Conservation (phyloP, 2,329 filamentous ascomycete species). For the Diaporthe humulicola region DNA sequence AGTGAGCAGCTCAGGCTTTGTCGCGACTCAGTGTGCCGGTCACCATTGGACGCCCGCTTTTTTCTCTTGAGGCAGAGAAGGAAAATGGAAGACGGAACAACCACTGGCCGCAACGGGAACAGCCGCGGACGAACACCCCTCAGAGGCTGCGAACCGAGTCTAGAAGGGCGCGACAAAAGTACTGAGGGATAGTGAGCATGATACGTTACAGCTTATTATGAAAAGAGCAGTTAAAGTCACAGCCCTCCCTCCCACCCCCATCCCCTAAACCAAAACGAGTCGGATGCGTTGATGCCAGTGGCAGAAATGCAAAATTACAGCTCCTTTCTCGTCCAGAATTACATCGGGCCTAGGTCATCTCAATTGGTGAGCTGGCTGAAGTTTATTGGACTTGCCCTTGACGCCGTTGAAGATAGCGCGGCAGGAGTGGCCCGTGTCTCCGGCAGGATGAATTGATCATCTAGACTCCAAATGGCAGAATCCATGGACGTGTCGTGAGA, state of each 20-base stretch:
- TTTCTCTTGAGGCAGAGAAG: background rate
- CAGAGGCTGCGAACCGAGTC: background rate
- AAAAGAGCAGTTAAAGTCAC: background rate
- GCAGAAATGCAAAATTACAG: background rate
- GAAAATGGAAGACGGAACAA: background rate
- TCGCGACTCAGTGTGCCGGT: conserved; percentile 24
- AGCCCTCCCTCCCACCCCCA: background rate
- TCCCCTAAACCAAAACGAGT: background rate
- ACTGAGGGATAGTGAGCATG: background rate
- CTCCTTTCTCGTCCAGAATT: background rate
- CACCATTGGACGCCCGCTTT: conserved; percentile 19
- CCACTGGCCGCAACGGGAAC: no score
- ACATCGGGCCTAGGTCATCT: background rate
- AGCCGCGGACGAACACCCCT: background rate
- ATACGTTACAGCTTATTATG: background rate
- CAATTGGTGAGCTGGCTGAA: background rate
- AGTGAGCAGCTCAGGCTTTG: conserved; percentile 2
- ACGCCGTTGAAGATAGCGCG: background rate
- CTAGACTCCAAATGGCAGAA: conserved; percentile 1
- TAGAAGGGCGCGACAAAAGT: no score
- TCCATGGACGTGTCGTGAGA: background rate
- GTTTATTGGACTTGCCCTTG: background rate
- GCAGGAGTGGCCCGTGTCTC: background rate
- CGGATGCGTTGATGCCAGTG: background rate
- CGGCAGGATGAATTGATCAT: background rate